These are phyloP conservation scores for Cladophialophora bantiana DNA, from an alignment of 2,329 filamentous ascomycete genomes.

Conservation along the genomic window DNA sequence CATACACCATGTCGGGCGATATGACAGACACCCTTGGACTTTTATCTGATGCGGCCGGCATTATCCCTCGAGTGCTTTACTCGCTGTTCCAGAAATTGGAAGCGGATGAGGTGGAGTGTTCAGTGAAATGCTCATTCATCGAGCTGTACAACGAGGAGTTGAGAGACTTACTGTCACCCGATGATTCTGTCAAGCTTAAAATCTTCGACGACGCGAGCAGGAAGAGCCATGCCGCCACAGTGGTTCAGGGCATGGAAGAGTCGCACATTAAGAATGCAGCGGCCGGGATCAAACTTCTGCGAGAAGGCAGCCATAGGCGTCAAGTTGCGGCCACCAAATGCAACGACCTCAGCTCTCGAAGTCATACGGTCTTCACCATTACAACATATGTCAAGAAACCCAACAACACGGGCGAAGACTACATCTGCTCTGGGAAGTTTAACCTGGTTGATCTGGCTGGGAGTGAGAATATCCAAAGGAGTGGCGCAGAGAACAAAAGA, in stretches of 20 bases:
- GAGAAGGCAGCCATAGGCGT: constrained; percentile 87
- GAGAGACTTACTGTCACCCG: constrained; percentile 81
- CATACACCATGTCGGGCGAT: constrained; percentile 98
- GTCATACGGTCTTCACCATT: constrained; percentile 96
- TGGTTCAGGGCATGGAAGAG: constrained; percentile 98
- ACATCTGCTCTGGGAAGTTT: constrained; percentile 87
- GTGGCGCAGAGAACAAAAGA: constrained; percentile 96
- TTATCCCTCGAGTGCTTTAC: constrained; percentile 90
- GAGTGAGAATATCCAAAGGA: constrained; percentile 96
- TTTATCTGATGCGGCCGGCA: constrained; percentile 88
- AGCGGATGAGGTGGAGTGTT: constrained; percentile 77
- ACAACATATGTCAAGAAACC: constrained; percentile 87
- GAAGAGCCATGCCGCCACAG: constrained; percentile 81
- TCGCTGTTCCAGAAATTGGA: constrained; percentile 86
- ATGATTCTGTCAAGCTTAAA: constrained; percentile 86
- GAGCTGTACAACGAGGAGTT: constrained; percentile 98
- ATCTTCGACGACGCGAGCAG: constrained; percentile 91
- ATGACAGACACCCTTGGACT: constrained; percentile 87
- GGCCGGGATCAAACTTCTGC: constrained; percentile 86
- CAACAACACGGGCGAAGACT: constrained; percentile 84
- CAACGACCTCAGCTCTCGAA: constrained; percentile 95
- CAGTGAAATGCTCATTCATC: constrained; percentile 97
- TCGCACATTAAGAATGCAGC: constrained; percentile 84
- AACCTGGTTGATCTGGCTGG: constrained; percentile 96
- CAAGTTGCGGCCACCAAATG: constrained; percentile 99